Base-by-base conservation (phyloP, 1,139 yeast species). In the Debaryomyces nepalensis region DNA sequence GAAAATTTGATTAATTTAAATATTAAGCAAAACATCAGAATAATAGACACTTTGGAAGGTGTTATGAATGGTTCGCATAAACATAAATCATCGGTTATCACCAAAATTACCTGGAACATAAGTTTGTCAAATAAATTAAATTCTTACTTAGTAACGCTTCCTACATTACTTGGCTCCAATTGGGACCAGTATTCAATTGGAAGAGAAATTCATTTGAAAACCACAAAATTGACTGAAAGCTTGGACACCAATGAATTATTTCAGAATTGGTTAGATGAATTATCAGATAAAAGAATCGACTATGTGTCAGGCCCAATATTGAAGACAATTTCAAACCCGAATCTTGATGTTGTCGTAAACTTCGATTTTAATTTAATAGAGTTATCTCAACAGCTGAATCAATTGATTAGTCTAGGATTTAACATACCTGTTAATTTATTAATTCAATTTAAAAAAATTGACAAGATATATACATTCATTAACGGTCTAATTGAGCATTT, bases 171-270 rank as follows among this genome's bases (percentile, higher is more conserved):
- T 8, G 96, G 97, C 0, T 56, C 68, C 10, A 85, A 83, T 22
- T 91, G 97, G 97, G 70, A 67, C 38, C 73, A 79, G 33, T 87
- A 84, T 52, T 81, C 91, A 0, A 83, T 84, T 38, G 97, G 97
- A 0, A 77, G 73, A 41, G 79, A 76, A 48, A 75, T 91, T 1
- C 69, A 74, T 11, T 59, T 70, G 1, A 87, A 81, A 45, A 71
- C 81, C 11, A 54, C 58, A 1, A 62, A 67, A 1, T 67, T 86
- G 35, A 55, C 70, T 12, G 63, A 69, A 16, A 76, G 71, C 36
- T 63, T 82, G 9, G 70, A 82, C 40, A 61, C 81, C 0, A 63
- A 71, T 4, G 55, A 44, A 0, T 51, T 75, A 0, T 77, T 74
- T 47, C 63, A 68, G 0, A 55, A 59, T 2, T 87, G 95, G 93